phyloP scores from a whole-genome alignment of 2,329 filamentous ascomycete species.

The Penicillium fuscoglaucum region DNA sequence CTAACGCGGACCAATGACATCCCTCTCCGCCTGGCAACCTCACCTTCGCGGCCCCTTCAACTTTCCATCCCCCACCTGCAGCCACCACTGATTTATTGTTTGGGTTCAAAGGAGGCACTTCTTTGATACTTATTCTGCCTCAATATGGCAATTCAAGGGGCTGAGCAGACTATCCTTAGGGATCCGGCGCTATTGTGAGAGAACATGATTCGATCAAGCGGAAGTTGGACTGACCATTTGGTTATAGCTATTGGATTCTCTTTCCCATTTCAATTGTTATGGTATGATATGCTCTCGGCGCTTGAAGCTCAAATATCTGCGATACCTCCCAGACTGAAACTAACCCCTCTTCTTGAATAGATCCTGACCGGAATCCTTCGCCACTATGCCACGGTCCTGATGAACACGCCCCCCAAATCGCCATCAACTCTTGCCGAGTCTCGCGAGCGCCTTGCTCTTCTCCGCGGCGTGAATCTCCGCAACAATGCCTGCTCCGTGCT shows the following conservation, averaged over 20 bases:
- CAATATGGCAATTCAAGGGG: slow-evolving; percentile 74
- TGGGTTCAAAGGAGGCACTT: not conserved
- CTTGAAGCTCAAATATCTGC: not conserved
- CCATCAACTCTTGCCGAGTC: slow-evolving; percentile 59
- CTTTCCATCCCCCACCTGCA: slow-evolving; percentile 17
- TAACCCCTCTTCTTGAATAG: slow-evolving; percentile 41
- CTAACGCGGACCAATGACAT: slow-evolving; percentile 27
- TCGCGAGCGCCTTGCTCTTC: slow-evolving; percentile 80
- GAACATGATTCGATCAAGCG: slow-evolving; percentile 2
- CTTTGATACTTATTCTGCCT: slow-evolving; percentile 7
- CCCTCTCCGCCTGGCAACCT: slow-evolving; percentile 19
- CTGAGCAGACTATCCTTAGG: slow-evolving; percentile 93
- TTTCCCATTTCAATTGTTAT: slow-evolving; percentile 97
- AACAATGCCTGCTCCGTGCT: slow-evolving; percentile 79
- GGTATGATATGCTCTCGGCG: slow-evolving; percentile 51
- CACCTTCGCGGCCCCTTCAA: slow-evolving; percentile 18
- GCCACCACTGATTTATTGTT: slow-evolving; percentile 2
- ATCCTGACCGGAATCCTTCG: slow-evolving; percentile 92
- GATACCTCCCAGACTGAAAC: not conserved
- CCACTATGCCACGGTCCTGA: slow-evolving; percentile 92
- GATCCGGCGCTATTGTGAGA: slow-evolving; percentile 96
- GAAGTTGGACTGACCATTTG: slow-evolving; percentile 16
- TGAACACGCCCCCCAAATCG: slow-evolving; percentile 79
- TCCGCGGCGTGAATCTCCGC: slow-evolving; percentile 82
- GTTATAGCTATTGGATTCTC: slow-evolving; percentile 91